Evolutionary conservation across 2,329 filamentous ascomycete species (phyloP).

Genomic region (Paecilomyces formosus): DNA sequence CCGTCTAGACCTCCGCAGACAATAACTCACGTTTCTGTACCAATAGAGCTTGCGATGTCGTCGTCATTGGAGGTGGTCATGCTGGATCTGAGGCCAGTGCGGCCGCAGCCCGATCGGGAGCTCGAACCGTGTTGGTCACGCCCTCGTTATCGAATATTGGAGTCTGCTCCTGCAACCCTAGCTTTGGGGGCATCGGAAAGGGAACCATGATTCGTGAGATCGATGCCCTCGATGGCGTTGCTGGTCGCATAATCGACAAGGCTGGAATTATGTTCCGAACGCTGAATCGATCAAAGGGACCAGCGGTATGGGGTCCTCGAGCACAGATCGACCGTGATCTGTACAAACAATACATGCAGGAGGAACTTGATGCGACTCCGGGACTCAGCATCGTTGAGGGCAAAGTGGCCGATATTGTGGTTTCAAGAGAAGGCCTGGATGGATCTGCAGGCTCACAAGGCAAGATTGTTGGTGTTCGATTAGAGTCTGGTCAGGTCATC

Average conservation of each 20-base stretch:
- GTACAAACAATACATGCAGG: slow-evolving; percentile 85
- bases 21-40: background rate
- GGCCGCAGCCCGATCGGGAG: slow-evolving; percentile 80
- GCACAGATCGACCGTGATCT: slow-evolving; percentile 90
- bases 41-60: slow-evolving; percentile 70
- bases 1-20: background rate
- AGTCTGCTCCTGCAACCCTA: slow-evolving; percentile 93
- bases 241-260: slow-evolving; percentile 83
- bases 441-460: slow-evolving; percentile 49
- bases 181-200: slow-evolving; percentile 97
- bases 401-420: slow-evolving; percentile 86
- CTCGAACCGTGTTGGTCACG: slow-evolving; percentile 81
- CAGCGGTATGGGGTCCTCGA: slow-evolving; percentile 92
- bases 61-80: slow-evolving; percentile 93
- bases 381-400: slow-evolving; percentile 76
- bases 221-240: slow-evolving; percentile 86
- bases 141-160: slow-evolving; percentile 83
- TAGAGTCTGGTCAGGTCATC: slow-evolving; percentile 82
- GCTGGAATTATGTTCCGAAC: slow-evolving; percentile 90
- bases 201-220: slow-evolving; percentile 93
- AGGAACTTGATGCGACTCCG: slow-evolving; percentile 70
- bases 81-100: slow-evolving; percentile 91
- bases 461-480: slow-evolving; percentile 72
- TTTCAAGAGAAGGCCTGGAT: slow-evolving; percentile 49
- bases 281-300: slow-evolving; percentile 81